Conservation (phyloP, 1,139 yeast genomes). For the Candida gigantensis region DNA sequence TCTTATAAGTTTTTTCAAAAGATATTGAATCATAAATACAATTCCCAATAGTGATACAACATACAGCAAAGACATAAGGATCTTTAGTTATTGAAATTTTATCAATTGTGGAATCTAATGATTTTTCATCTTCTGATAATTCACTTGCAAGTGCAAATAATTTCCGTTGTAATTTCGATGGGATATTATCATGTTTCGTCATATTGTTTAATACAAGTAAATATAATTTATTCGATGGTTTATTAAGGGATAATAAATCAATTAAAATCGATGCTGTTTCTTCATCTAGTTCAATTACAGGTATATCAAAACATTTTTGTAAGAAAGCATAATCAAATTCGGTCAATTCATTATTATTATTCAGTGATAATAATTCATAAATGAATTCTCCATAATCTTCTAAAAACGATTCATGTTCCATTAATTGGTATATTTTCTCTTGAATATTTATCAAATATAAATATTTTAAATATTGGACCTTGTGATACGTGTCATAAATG, state of each 20-base stretch:
- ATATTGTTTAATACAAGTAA: conserved; percentile 14
- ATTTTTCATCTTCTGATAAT: conserved; percentile 33
- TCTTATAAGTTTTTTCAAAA: conserved; percentile 16
- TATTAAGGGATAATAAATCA: conserved; percentile 20
- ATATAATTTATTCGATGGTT: conserved; percentile 14
- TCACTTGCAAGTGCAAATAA: conserved; percentile 41
- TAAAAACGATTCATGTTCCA: conserved; percentile 4
- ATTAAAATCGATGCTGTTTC: conserved; percentile 19
- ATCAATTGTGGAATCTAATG: conserved; percentile 15
- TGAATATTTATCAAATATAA: conserved; percentile 7
- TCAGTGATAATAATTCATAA: conserved; percentile 11
- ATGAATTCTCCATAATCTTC: conserved; percentile 9
- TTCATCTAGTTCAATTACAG: conserved; percentile 13
- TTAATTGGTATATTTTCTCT: conserved; percentile 5
- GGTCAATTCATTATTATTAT: not conserved
- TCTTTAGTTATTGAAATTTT: conserved; percentile 16
- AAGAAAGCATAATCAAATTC: conserved; percentile 9
- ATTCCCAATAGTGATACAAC: conserved; percentile 39
- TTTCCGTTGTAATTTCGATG: conserved; percentile 23
- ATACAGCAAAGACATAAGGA: conserved; percentile 31
- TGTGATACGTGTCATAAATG: conserved; percentile 28
- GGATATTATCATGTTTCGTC: conserved; percentile 6
- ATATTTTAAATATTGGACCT: conserved; percentile 11
- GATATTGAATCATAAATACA: conserved; percentile 25
- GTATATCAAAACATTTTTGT: conserved; percentile 2